Evolutionary conservation across 257 asterid genomes (phyloP).

Genomic region (Coffea canephora): DNA sequence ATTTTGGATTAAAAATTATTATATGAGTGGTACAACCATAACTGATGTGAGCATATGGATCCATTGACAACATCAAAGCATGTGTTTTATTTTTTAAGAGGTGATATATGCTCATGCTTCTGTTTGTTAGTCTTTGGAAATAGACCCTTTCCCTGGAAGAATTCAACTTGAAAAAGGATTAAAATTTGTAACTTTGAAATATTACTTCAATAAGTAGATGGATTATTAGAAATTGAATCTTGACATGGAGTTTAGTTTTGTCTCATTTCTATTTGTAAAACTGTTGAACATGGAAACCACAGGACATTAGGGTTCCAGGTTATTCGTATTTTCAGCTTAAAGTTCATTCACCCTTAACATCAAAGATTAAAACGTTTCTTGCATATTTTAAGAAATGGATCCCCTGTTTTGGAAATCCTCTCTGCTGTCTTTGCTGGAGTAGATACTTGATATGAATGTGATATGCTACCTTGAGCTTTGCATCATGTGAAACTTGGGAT

Average conservation of each 20-base stretch:
- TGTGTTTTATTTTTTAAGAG: no score
- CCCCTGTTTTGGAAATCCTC: neutral
- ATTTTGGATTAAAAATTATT: no score
- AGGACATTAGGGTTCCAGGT: neutral
- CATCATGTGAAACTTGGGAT: neutral
- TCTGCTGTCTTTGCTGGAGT: neutral
- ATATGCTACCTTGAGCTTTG: neutral
- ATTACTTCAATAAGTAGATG: neutral
- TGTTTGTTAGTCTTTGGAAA: neutral
- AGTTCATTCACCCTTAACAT: neutral
- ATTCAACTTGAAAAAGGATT: neutral
- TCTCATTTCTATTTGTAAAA: neutral
- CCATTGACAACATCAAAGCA: no score
- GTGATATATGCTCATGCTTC: no score
- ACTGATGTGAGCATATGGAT: no score
- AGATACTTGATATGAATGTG: neutral
- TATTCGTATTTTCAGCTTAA: neutral
- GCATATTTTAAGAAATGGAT: neutral
- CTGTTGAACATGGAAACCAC: neutral
- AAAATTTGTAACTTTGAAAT: neutral
- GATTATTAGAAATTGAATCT: neutral
- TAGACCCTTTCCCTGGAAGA: neutral
- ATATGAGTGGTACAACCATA: no score
- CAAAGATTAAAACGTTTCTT: neutral
- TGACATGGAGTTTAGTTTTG: neutral